These are phyloP conservation scores for Candida mesenterica DNA, from an alignment of 1,139 yeast genomes.

Conservation along the genomic window DNA sequence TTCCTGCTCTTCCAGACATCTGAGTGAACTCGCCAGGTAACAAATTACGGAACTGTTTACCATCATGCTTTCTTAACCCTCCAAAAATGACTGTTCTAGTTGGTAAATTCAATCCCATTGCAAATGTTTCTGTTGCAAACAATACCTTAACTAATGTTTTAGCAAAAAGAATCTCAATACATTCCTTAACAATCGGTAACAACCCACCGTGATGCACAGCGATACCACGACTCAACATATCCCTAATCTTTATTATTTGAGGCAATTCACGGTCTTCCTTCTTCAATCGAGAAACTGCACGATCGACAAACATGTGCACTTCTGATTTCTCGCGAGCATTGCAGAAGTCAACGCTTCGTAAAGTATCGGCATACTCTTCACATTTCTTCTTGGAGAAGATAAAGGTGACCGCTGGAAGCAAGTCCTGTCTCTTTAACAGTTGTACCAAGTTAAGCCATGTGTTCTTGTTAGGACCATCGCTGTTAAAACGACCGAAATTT, in stretches of 20 bases:
- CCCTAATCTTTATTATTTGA: conserved; percentile 79
- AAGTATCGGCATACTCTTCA: conserved; percentile 85
- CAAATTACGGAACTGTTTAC: conserved; percentile 73
- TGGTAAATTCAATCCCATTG: conserved; percentile 97
- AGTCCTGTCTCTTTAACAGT: conserved; percentile 58
- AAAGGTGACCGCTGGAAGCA: conserved; percentile 88
- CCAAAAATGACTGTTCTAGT: conserved; percentile 97
- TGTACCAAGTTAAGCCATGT: conserved; percentile 81
- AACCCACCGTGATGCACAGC: conserved; percentile 98
- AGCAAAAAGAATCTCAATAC: conserved; percentile 89
- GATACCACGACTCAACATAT: conserved; percentile 83
- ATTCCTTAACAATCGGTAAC: conserved; percentile 91
- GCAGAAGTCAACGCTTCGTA: conserved; percentile 75
- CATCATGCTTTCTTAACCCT: conserved; percentile 85
- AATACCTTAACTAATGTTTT: conserved; percentile 82
- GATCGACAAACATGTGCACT: conserved; percentile 87
- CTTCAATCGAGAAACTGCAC: conserved; percentile 81
- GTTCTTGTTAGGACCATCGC: conserved; percentile 74
- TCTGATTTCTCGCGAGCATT: conserved; percentile 83
- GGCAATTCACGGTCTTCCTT: conserved; percentile 93
- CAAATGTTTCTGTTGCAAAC: conserved; percentile 97
- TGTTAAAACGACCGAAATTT: conserved; percentile 28
- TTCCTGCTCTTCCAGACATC: conserved; percentile 99
- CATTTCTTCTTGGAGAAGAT: conserved; percentile 93
- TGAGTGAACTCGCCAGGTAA: conserved; percentile 97